Conservation (phyloP, 1,139 yeast genomes). For the Yamadazyma trypodendri region DNA sequence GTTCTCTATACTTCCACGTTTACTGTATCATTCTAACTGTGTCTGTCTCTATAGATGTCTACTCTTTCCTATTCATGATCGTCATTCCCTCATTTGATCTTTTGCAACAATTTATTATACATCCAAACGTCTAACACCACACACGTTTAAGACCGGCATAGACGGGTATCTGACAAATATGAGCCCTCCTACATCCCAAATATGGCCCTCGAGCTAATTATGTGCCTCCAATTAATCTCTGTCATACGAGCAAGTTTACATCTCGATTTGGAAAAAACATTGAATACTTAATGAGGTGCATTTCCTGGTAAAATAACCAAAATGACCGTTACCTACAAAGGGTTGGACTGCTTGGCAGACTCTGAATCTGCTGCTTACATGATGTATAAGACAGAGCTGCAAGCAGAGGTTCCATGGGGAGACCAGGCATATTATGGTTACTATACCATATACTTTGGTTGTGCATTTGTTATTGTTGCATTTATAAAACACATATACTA, state of each 20-base stretch:
- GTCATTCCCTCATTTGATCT: no score
- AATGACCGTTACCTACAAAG: constrained; percentile 28
- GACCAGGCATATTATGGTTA: constrained; percentile 41
- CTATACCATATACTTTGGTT: constrained; percentile 46
- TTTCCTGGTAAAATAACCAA: neutral
- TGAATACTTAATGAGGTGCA: neutral
- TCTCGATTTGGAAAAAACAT: constrained; percentile 2
- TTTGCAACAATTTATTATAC: no score
- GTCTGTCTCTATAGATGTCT: no score
- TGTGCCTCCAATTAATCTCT: neutral
- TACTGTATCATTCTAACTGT: no score
- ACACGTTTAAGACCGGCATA: no score
- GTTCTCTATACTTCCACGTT: no score
- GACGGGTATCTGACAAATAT: no score
- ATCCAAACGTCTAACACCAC: no score
- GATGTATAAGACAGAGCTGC: constrained; percentile 29
- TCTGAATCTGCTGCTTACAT: constrained; percentile 25
- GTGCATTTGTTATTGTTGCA: constrained; percentile 36
- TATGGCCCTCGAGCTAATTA: neutral
- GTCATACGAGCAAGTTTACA: constrained; percentile 6
- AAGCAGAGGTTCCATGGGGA: constrained; percentile 39
- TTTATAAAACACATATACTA: constrained; percentile 40
- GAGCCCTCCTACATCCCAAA: no score
- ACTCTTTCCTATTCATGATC: no score
- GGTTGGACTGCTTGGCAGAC: constrained; percentile 50